These are phyloP conservation scores for Biscogniauxia mediterranea DNA, from an alignment of 2,329 filamentous ascomycete genomes.

Conservation along the genomic window DNA sequence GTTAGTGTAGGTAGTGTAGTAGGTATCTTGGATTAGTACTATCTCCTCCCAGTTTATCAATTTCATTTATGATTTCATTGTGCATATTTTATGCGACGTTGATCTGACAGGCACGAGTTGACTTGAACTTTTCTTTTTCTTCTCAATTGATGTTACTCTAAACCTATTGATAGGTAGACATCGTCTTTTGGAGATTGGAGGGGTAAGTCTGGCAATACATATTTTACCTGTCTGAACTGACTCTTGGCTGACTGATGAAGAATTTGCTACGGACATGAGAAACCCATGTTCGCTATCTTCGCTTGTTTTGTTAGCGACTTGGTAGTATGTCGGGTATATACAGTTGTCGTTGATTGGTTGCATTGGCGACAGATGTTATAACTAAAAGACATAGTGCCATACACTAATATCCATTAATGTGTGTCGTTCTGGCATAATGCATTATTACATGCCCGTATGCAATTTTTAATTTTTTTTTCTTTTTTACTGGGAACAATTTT, in stretches of 20 bases:
- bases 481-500: neutral
- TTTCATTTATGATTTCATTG: neutral
- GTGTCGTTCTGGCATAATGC: neutral
- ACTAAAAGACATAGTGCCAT: neutral
- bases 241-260: no score
- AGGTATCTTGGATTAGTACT: neutral
- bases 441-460: neutral
- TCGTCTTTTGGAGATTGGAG: neutral
- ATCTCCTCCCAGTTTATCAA: neutral
- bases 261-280: neutral
- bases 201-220: neutral
- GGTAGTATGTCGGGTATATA: neutral
- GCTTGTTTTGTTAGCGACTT: neutral
- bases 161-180: no score
- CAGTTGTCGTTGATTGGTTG: neutral
- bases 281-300: neutral
- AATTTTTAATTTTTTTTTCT: neutral
- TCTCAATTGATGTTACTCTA: neutral
- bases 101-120: neutral
- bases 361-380: neutral
- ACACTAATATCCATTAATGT: no score
- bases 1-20: no score
- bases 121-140: neutral
- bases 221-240: neutral
- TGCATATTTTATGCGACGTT: neutral